Evolutionary conservation across 78 protist genomes (phyloP).

Genomic region (Dictyostelium intermedium): DNA sequence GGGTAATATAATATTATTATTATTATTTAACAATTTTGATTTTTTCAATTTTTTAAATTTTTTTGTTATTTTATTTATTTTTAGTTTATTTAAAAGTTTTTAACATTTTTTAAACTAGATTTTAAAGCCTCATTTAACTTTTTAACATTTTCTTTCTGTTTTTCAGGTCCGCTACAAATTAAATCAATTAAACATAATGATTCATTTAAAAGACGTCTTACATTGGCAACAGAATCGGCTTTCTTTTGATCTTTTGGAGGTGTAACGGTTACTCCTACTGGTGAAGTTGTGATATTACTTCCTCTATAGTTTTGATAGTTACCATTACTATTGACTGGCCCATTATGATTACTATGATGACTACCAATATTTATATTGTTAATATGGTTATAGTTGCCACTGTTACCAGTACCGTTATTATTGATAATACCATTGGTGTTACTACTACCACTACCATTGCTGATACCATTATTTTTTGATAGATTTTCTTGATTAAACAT

Average conservation of each 20-base stretch:
- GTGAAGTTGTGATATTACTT: background rate
- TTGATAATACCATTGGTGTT: background rate
- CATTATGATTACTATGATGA: background rate
- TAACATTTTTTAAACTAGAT: background rate
- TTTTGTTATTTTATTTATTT: background rate
- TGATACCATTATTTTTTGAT: background rate
- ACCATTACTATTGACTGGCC: background rate
- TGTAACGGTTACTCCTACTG: background rate
- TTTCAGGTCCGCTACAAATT: background rate
- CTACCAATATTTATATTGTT: background rate
- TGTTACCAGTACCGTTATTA: background rate
- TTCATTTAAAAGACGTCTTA: background rate
- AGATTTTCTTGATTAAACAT: background rate
- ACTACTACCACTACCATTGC: background rate
- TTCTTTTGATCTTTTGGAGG: conserved; percentile 16
- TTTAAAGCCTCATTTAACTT: conserved; percentile 18
- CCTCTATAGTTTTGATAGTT: background rate
- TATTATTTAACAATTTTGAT: too few species aligned
- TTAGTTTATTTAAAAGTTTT: background rate
- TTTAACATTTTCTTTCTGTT: background rate
- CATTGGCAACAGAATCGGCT: background rate
- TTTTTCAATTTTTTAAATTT: too few species aligned
- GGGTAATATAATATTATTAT: background rate
- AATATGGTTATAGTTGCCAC: background rate
- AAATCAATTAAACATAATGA: background rate